Percentiles rank a stretch among this genome's conserved stretches.
Conservation (phyloP, 306 rosid genomes). For the Mucuna pruriens region DNA sequence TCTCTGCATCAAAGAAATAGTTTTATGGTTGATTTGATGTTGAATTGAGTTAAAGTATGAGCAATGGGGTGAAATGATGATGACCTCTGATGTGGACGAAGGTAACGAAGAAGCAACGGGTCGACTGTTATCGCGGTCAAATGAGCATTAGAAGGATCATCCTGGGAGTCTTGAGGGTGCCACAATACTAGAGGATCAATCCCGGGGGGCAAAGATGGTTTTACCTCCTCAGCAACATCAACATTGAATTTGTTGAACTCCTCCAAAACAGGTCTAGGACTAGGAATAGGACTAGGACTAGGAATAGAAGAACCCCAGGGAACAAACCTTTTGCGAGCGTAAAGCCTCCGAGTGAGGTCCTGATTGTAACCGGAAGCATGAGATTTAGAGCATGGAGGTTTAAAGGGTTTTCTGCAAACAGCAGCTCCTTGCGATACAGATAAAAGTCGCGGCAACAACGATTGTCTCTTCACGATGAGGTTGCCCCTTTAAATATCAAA, state of each 20-base stretch:
- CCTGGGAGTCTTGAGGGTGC: conserved; percentile 59
- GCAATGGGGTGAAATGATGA: neutral
- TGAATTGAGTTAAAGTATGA: neutral
- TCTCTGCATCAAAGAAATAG: conserved; percentile 67
- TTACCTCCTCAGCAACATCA: conserved; percentile 38
- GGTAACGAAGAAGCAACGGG: conserved; percentile 85
- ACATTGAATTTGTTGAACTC: conserved; percentile 17
- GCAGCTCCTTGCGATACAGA: conserved; percentile 70
- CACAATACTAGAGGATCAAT: conserved; percentile 83
- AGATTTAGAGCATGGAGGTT: conserved; percentile 71
- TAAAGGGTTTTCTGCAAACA: conserved; percentile 87
- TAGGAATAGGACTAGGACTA: conserved; percentile 30
- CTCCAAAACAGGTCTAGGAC: conserved; percentile 38
- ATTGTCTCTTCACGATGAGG: conserved; percentile 77
- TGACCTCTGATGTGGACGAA: conserved; percentile 90
- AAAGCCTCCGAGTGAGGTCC: conserved; percentile 79
- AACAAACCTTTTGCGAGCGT: conserved; percentile 85
- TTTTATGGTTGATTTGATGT: neutral
- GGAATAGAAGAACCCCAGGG: conserved; percentile 82
- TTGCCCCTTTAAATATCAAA: conserved; percentile 50
- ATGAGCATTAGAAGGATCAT: conserved; percentile 43
- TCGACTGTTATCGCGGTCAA: conserved; percentile 64
- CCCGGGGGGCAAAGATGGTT: conserved; percentile 68
- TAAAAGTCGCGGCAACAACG: conserved; percentile 85
- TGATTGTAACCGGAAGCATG: conserved; percentile 55